These are phyloP conservation scores for Kalmanozyma brasiliensis DNA, from an alignment of 1,284 basidiomycete species.

Conservation along the genomic window DNA sequence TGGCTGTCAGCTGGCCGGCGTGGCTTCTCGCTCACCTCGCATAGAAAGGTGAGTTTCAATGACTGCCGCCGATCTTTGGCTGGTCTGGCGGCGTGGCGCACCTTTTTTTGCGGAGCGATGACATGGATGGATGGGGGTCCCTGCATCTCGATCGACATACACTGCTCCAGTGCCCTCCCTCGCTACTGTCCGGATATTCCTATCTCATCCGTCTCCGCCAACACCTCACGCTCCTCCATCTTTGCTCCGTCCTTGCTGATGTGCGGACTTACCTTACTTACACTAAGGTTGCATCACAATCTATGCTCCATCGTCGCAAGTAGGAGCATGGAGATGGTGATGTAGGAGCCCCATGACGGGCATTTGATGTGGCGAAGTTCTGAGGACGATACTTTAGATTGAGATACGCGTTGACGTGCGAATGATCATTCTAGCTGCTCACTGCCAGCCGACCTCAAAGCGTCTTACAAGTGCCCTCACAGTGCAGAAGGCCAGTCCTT, in stretches of 20 bases:
- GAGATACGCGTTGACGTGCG: too few species aligned
- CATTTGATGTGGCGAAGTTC: too few species aligned
- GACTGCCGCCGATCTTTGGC: constrained; percentile 18
- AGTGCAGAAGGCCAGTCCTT: too few species aligned
- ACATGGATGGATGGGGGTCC: constrained; percentile 15
- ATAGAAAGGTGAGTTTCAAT: constrained; percentile 9
- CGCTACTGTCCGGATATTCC: constrained; percentile 7
- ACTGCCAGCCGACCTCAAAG: too few species aligned
- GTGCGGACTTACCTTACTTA: too few species aligned
- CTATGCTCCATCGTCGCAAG: too few species aligned
- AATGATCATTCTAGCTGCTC: too few species aligned
- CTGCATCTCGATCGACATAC: constrained; percentile 5
- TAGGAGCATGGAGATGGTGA: too few species aligned
- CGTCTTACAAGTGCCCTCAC: too few species aligned
- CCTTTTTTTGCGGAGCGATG: constrained; percentile 9
- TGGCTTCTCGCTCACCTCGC: constrained; percentile 16
- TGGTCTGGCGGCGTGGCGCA: constrained; percentile 7
- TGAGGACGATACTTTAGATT: too few species aligned
- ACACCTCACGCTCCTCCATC: constrained; percentile 12
- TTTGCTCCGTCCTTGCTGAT: not conserved
- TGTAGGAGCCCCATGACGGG: too few species aligned
- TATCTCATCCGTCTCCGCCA: not conserved
- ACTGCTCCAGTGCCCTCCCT: constrained; percentile 20
- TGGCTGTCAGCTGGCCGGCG: constrained; percentile 8
- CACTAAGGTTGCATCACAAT: too few species aligned